Conservation (phyloP, 2,329 filamentous ascomycete genomes). For the Trichoderma aggressivum region DNA sequence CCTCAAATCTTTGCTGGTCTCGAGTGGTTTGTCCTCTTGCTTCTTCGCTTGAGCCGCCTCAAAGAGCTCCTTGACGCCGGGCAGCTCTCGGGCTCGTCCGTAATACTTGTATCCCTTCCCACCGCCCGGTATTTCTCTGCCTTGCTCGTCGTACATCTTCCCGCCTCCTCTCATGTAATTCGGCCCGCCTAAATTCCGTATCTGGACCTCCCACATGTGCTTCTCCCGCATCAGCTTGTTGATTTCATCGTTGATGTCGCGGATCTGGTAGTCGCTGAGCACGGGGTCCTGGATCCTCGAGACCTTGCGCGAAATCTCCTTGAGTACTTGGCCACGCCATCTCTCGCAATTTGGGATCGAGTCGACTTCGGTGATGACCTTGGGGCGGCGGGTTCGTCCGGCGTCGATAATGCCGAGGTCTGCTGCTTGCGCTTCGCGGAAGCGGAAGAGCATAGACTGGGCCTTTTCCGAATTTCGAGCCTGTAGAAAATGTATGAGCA, state of each 20-base stretch:
- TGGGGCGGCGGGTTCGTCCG: constrained; percentile 82
- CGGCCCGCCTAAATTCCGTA: constrained; percentile 89
- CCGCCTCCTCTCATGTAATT: constrained; percentile 84
- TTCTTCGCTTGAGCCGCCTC: constrained; percentile 66
- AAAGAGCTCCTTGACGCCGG: constrained; percentile 94
- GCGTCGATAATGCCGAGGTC: constrained; percentile 95
- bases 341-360: constrained; percentile 87
- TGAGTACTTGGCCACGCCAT: constrained; percentile 96
- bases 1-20: constrained; percentile 65
- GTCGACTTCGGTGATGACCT: constrained; percentile 82
- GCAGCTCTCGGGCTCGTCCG: constrained; percentile 82
- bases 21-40: constrained; percentile 60
- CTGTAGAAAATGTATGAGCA: constrained; percentile 41
- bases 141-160: constrained; percentile 70
- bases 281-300: constrained; percentile 89
- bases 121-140: constrained; percentile 66
- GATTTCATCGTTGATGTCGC: constrained; percentile 98
- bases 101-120: constrained; percentile 95
- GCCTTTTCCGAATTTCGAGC: constrained; percentile 98
- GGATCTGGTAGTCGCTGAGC: constrained; percentile 94
- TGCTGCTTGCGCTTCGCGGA: constrained; percentile 93
- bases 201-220: constrained; percentile 98
- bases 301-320: constrained; percentile 95
- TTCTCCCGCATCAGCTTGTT: constrained; percentile 99
- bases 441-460: constrained; percentile 99